These are phyloP conservation scores for Kitagawia praeruptora DNA, from an alignment of 129 eudicot genomes.

Conservation along the genomic window DNA sequence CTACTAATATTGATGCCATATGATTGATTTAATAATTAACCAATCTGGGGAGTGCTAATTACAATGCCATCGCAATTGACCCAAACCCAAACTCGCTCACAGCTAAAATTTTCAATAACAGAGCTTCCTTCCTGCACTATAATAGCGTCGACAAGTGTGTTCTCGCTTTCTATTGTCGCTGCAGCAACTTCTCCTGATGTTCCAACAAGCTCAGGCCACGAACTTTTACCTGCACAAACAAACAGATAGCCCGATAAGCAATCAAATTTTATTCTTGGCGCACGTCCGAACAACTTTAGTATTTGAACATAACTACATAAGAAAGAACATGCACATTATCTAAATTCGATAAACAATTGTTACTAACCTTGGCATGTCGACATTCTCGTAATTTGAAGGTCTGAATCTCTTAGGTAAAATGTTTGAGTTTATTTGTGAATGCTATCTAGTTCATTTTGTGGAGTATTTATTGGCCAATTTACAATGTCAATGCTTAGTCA, in stretches of 20 bases:
- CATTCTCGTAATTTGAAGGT: not conserved
- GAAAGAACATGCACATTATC: not conserved
- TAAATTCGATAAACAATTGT: not conserved
- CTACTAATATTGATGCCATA: not conserved
- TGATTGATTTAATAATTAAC: not conserved
- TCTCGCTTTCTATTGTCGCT: not conserved
- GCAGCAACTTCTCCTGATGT: not conserved
- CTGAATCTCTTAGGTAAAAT: not conserved
- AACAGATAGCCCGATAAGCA: not conserved
- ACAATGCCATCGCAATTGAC: not conserved
- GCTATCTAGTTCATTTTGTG: not conserved
- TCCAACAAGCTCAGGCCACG: slow-evolving; percentile 7
- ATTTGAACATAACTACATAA: too few relatives aligned
- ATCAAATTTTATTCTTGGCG: too few relatives aligned
- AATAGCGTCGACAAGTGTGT: not conserved
- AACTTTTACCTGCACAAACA: not conserved
- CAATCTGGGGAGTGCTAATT: not conserved
- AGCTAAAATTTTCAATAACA: not conserved
- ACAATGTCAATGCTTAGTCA: not conserved
- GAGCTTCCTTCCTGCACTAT: not conserved
- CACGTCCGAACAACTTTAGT: not conserved
- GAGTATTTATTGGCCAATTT: not conserved
- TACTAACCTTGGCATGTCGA: not conserved
- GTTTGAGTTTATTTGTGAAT: not conserved
- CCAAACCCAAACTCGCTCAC: slow-evolving; percentile 2